phyloP scores from a whole-genome alignment of 192 early-diverging fungal genomes.

The Mortierella claussenii region DNA sequence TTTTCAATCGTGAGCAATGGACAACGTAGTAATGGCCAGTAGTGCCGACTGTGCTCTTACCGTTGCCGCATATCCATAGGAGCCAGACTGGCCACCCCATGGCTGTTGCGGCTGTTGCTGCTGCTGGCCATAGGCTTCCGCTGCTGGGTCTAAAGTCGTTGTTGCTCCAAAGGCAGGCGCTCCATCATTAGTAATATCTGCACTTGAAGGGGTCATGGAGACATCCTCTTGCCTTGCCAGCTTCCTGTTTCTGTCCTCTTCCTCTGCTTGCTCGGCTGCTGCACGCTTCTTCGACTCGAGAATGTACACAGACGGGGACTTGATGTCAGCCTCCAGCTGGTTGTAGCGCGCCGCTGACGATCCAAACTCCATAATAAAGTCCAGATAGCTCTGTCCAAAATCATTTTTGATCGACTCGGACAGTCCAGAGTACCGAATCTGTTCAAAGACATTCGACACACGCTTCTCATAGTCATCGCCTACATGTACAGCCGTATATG shows the following conservation, averaged over 20 bases:
- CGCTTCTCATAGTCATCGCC: conserved; percentile 52
- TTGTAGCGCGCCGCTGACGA: conserved; percentile 56
- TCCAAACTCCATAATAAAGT: conserved; percentile 66
- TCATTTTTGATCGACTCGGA: conserved; percentile 63
- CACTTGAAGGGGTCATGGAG: background rate
- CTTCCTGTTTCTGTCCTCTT: conserved; percentile 30
- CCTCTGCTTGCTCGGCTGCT: conserved; percentile 20
- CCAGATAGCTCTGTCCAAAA: conserved; percentile 65
- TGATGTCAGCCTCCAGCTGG: conserved; percentile 58
- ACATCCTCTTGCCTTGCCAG: conserved; percentile 17
- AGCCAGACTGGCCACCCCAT: conserved; percentile 3
- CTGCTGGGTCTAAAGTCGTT: background rate
- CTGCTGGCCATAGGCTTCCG: conserved; percentile 8
- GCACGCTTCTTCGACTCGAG: conserved; percentile 55
- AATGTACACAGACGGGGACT: conserved; percentile 24
- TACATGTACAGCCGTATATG: no score
- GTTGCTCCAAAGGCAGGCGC: background rate
- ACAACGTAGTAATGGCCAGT: background rate
- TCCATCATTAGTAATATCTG: background rate
- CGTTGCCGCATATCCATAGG: conserved; percentile 20
- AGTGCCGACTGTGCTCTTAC: background rate
- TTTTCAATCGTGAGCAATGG: no score
- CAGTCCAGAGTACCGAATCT: conserved; percentile 57
- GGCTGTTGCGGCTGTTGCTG: conserved; percentile 8
- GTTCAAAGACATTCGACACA: conserved; percentile 61